A percentile compares a stretch with the other conserved stretches of the same genome.
These are phyloP conservation scores for Serendipita sp. DNA, from an alignment of 1,284 basidiomycete genomes.

Conservation along the genomic window DNA sequence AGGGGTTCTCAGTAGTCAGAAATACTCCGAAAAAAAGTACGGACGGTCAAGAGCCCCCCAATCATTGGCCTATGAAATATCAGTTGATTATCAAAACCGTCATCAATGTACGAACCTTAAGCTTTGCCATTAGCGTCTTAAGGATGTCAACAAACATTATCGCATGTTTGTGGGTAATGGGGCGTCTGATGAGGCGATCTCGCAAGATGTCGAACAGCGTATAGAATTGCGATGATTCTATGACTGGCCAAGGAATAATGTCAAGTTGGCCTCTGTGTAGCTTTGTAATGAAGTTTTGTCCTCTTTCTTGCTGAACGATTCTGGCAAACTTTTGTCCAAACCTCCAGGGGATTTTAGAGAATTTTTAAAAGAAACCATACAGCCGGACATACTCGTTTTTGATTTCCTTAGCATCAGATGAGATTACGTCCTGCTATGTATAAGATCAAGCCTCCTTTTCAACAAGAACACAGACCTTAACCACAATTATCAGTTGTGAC, in stretches of 20 bases:
- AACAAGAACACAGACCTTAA: conserved; percentile 31
- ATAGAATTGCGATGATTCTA: conserved; percentile 46
- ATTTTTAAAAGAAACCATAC: neutral
- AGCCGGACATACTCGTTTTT: conserved; percentile 31
- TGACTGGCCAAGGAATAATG: conserved; percentile 53
- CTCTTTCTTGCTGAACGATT: conserved; percentile 45
- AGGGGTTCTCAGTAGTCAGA: neutral
- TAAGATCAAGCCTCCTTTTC: neutral
- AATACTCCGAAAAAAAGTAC: conserved; percentile 13
- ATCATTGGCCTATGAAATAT: conserved; percentile 35
- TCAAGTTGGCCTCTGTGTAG: conserved; percentile 38
- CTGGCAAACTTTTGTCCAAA: conserved; percentile 11
- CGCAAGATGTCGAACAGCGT: conserved; percentile 34
- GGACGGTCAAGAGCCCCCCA: conserved; percentile 48
- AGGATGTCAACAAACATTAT: conserved; percentile 41
- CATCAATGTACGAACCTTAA: conserved; percentile 31
- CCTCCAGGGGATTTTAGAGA: neutral
- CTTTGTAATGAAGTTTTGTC: conserved; percentile 43
- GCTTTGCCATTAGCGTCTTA: conserved; percentile 51
- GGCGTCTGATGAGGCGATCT: conserved; percentile 27
- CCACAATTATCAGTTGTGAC: conserved; percentile 44
- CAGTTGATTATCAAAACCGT: neutral
- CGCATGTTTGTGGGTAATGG: conserved; percentile 33
- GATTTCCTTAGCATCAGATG: conserved; percentile 42
- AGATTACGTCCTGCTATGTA: conserved; percentile 37